Evolutionary conservation across 1,284 basidiomycete species (phyloP).

Genomic region (Agroathelia rolfsii): DNA sequence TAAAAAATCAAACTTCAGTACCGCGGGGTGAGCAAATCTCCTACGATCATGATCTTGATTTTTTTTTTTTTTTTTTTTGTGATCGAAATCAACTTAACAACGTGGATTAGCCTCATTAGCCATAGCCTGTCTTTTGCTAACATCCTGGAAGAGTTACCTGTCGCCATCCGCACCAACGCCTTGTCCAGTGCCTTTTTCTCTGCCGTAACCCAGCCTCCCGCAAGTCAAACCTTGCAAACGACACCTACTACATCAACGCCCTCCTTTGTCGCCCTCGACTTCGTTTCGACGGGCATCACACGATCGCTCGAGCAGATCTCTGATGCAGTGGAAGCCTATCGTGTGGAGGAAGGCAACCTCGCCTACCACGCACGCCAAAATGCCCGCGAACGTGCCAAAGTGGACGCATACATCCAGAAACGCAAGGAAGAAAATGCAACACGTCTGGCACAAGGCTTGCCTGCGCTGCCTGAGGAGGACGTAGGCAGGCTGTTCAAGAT

Average conservation of each 20-base stretch:
- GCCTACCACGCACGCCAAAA: conserved; percentile 90
- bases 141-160: conserved; percentile 84
- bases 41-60: no score
- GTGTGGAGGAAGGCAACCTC: conserved; percentile 88
- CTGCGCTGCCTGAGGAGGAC: conserved; percentile 83
- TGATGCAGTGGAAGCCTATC: conserved; percentile 78
- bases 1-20: conserved; percentile 82
- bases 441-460: conserved; percentile 76
- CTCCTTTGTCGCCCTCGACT: conserved; percentile 51
- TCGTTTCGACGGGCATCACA: conserved; percentile 49
- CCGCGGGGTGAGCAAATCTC: conserved; percentile 71
- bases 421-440: conserved; percentile 85
- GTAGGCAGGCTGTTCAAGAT: conserved; percentile 80
- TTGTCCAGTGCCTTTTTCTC: conserved; percentile 82
- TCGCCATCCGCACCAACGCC: conserved; percentile 82
- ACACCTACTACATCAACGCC: conserved; percentile 33
- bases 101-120: conserved; percentile 59
- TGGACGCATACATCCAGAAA: conserved; percentile 75
- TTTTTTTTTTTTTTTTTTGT: conserved; percentile 9
- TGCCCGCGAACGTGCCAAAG: conserved; percentile 76
- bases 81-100: conserved; percentile 12
- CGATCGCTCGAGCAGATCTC: conserved; percentile 75
- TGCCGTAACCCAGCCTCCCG: conserved; percentile 43
- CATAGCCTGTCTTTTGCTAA: conserved; percentile 85
- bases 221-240: conserved; percentile 23